These are phyloP conservation scores for Pseudopediastrum boryanum DNA, from an alignment of 139 green algal genomes.

Conservation along the genomic window DNA sequence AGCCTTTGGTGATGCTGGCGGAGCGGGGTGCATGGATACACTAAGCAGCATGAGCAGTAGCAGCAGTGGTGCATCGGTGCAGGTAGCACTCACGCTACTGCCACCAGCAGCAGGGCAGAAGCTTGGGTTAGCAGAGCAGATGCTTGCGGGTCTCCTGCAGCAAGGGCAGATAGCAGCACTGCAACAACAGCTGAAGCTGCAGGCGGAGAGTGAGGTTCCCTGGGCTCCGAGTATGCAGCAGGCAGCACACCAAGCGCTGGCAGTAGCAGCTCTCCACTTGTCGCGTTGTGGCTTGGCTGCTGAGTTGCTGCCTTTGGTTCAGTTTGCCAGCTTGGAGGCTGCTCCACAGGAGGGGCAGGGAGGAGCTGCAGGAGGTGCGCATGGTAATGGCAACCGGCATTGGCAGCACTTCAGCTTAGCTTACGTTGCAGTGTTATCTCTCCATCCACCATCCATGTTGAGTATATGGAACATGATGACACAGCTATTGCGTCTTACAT, in stretches of 20 bases:
- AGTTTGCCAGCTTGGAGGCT: conserved; percentile 17
- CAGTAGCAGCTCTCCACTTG: conserved; percentile 18
- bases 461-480: too few relatives aligned
- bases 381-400: too few relatives aligned
- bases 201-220: too few relatives aligned
- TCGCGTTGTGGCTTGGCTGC: conserved; percentile 28
- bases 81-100: too few relatives aligned
- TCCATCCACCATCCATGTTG: too few relatives aligned
- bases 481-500: too few relatives aligned
- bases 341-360: background rate
- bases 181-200: background rate
- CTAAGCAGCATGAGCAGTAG: background rate
- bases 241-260: background rate
- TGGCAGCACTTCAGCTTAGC: too few relatives aligned
- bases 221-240: too few relatives aligned
- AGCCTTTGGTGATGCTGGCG: background rate
- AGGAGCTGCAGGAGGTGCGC: background rate
- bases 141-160: background rate
- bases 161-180: conserved; percentile 6
- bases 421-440: too few relatives aligned
- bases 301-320: conserved; percentile 13
- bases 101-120: background rate
- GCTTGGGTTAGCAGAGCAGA: background rate
- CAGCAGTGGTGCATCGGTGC: too few relatives aligned
- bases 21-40: background rate